Percentiles rank a stretch among this genome's conserved stretches.
phyloP scores from a whole-genome alignment of 1,139 yeast species.

The Magnusiomyces sp. region DNA sequence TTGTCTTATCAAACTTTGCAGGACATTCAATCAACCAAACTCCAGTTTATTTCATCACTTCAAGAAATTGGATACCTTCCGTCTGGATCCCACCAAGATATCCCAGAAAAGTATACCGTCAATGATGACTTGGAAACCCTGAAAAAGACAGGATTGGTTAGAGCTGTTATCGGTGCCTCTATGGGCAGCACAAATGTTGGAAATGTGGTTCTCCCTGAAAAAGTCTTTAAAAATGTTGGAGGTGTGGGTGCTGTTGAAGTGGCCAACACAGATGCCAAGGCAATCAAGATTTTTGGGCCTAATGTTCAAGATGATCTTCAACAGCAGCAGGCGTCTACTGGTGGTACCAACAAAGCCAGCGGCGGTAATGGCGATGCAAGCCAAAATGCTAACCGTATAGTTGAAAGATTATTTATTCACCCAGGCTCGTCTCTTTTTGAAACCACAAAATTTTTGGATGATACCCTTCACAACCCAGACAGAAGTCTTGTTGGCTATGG shows the following conservation, averaged over 20 bases:
- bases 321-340: background rate
- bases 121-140: constrained; percentile 4
- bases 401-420: constrained; percentile 60
- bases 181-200: constrained; percentile 69
- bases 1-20: constrained; percentile 57
- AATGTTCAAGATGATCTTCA: background rate
- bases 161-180: constrained; percentile 70
- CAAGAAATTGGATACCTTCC: constrained; percentile 74
- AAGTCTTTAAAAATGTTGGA: constrained; percentile 56
- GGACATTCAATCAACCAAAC: constrained; percentile 62
- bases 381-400: constrained; percentile 11
- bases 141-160: constrained; percentile 34
- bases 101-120: constrained; percentile 7
- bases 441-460: constrained; percentile 25
- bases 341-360: background rate
- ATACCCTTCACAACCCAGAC: background rate
- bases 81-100: constrained; percentile 11
- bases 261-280: constrained; percentile 68
- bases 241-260: constrained; percentile 72
- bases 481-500: constrained; percentile 7
- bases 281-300: constrained; percentile 48
- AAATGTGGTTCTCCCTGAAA: constrained; percentile 72
- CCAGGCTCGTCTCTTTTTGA: constrained; percentile 71
- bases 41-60: constrained; percentile 58
- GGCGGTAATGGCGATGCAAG: too few species aligned